Base-by-base conservation (phyloP, 305 asterid species). In the Ruellia speciosa region DNA sequence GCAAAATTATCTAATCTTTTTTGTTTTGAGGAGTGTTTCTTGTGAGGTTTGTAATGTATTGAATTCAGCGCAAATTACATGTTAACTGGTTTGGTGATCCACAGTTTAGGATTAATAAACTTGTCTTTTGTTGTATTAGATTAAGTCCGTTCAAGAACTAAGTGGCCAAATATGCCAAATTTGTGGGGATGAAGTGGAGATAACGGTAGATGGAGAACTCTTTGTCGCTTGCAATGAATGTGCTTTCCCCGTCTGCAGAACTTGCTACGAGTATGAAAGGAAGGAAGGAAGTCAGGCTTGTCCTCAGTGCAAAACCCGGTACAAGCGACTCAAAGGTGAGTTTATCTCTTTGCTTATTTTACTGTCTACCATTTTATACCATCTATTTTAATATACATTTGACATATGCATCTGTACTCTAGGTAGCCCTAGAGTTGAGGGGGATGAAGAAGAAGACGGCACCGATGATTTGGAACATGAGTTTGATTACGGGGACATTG, bases 181-280 rank as follows among this genome's bases (percentile, higher is more conserved):
- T 63, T 84, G 93, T 61, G 88, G 75, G 63, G 93, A 84, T 53
- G 86, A 79, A 63, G 70, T 84, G 6, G 85, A 81, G 66, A 67
- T 81, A 31, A 81, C 74, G 0, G 62, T 51, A 18, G 82, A 81
- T 48, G 86, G 85, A 19, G 94, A 84, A 53, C 72, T 60, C 55
- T 84, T 84, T 70, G 87, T 84, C 62, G 93, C 88, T 2, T 84
- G 93, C 84, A 83, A 83, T 14, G 92, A 83, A 64, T 83, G 88
- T 50, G 92, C 79, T 61, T 83, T 81, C 72, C 93, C 93, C 13
- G 81, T 81, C 60, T 83, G 93, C 63, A 69, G 86, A 58, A 68
- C 82, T 19, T 83, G 86, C 61, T 81, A 81, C 50, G 86, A 78
- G 67, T 83, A 83, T 33, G 93, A 83, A 66, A 76, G 93, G 58